Percentiles rank a stretch among this genome's conserved stretches.
phyloP scores from a whole-genome alignment of 2,329 filamentous ascomycete species.

The Gliomastix tumulicola region DNA sequence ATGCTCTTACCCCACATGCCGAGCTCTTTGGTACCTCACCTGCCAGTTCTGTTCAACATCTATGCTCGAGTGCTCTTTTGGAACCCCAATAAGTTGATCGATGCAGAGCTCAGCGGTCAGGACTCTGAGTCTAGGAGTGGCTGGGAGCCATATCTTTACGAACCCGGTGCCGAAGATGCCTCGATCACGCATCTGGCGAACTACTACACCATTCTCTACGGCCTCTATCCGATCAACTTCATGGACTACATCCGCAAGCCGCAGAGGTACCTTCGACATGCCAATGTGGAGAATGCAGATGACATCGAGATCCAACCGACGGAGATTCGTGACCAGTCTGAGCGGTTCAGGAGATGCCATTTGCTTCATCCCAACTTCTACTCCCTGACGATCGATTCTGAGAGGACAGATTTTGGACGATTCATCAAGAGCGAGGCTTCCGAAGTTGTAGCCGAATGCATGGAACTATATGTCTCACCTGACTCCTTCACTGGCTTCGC shows the following conservation, averaged over 20 bases:
- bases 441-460: constrained; percentile 74
- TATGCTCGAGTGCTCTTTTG: constrained; percentile 77
- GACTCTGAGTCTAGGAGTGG: constrained; percentile 21
- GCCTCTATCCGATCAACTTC: constrained; percentile 78
- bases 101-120: constrained; percentile 25
- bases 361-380: constrained; percentile 81
- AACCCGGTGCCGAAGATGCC: constrained; percentile 54
- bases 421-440: constrained; percentile 76
- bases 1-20: constrained; percentile 83
- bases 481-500: background rate
- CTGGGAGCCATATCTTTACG: constrained; percentile 61
- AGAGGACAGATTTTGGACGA: constrained; percentile 67
- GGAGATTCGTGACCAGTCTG: constrained; percentile 69
- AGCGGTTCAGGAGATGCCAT: constrained; percentile 66
- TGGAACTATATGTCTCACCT: constrained; percentile 48
- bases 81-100: constrained; percentile 44
- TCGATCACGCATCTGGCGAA: constrained; percentile 61
- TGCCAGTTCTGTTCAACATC: constrained; percentile 72
- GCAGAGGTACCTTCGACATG: constrained; percentile 68
- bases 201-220: constrained; percentile 79
- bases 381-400: constrained; percentile 69
- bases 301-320: constrained; percentile 73
- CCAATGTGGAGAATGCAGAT: constrained; percentile 62
- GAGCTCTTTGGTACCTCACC: constrained; percentile 58
- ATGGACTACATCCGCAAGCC: constrained; percentile 82